phyloP scores from a whole-genome alignment of 345 rosid species.

The Populus davidiana region DNA sequence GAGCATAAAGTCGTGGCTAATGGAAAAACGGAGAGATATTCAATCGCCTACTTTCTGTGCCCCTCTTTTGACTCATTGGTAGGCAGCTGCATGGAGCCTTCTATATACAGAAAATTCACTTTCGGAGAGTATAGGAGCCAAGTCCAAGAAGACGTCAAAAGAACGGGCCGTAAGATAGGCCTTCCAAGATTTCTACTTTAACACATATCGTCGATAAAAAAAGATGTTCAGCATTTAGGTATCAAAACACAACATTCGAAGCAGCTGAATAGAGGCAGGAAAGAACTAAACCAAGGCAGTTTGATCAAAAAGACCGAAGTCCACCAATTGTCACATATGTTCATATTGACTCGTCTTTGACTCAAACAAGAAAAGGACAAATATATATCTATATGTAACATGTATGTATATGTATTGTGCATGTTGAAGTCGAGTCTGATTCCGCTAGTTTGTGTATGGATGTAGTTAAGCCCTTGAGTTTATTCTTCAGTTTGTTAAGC shows the following conservation, averaged over 20 bases:
- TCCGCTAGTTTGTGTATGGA: not conserved
- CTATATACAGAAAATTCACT: conserved; percentile 54
- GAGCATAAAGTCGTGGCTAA: conserved; percentile 60
- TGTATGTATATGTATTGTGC: not conserved
- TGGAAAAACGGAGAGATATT: conserved; percentile 45
- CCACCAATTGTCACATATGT: not conserved
- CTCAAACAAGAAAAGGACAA: not conserved
- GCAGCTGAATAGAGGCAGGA: not conserved
- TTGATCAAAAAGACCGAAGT: not conserved
- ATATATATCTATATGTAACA: no score
- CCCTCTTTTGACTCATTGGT: conserved; percentile 54
- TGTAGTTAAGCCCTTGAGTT: not conserved
- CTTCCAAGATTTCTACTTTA: conserved; percentile 52
- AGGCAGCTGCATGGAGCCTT: conserved; percentile 48
- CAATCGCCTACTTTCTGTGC: conserved; percentile 65
- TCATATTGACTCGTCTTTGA: conserved; percentile 2
- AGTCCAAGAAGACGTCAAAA: conserved; percentile 59
- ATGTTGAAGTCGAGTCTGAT: not conserved
- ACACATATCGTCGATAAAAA: not conserved
- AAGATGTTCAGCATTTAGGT: not conserved
- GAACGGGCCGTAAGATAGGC: conserved; percentile 53
- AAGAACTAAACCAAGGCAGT: not conserved
- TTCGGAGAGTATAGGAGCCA: conserved; percentile 55
- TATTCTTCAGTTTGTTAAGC: not conserved
- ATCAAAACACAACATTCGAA: not conserved